Evolutionary conservation across 768 basidiomycete species (phyloP).

Genomic region (Auriculariales sp.): DNA sequence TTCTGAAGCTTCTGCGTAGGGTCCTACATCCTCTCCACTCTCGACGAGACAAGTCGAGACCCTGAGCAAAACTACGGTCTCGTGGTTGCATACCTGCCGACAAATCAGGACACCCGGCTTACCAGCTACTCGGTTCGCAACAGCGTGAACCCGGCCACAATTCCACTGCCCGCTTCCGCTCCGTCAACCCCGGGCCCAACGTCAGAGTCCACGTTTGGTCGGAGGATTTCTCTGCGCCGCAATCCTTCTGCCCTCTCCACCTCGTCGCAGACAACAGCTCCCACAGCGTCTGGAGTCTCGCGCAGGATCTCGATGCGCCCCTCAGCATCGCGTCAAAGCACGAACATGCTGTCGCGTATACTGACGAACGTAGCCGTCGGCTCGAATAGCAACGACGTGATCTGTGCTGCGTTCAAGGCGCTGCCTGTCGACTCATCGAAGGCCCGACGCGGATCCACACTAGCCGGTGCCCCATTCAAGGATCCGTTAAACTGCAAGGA

Average conservation of each 20-base stretch:
- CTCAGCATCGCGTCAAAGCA: slow-evolving; percentile 8
- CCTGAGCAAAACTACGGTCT: slow-evolving; percentile 83
- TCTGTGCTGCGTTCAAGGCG: slow-evolving; percentile 67
- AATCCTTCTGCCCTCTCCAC: neutral
- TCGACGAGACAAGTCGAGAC: slow-evolving; percentile 86
- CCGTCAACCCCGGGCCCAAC: neutral
- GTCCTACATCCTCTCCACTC: slow-evolving; percentile 86
- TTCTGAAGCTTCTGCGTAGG: slow-evolving; percentile 35
- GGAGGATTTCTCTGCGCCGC: too few species aligned
- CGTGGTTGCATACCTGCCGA: slow-evolving; percentile 60
- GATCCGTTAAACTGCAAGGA: slow-evolving; percentile 62
- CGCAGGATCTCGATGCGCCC: slow-evolving; percentile 9
- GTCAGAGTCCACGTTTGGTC: too few species aligned
- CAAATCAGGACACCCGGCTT: slow-evolving; percentile 57
- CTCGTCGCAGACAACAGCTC: neutral
- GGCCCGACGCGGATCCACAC: slow-evolving; percentile 24
- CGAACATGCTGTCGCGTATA: slow-evolving; percentile 22
- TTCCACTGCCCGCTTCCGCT: slow-evolving; percentile 4
- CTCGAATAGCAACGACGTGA: slow-evolving; percentile 16
- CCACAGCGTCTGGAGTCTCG: neutral
- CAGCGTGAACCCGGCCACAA: slow-evolving; percentile 22
- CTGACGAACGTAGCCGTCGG: slow-evolving; percentile 19
- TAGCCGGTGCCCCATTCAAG: slow-evolving; percentile 29
- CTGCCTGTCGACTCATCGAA: slow-evolving; percentile 57
- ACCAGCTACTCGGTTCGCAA: slow-evolving; percentile 82